Conservation (phyloP, 306 rosid species). For the Dalbergia oliveri region DNA sequence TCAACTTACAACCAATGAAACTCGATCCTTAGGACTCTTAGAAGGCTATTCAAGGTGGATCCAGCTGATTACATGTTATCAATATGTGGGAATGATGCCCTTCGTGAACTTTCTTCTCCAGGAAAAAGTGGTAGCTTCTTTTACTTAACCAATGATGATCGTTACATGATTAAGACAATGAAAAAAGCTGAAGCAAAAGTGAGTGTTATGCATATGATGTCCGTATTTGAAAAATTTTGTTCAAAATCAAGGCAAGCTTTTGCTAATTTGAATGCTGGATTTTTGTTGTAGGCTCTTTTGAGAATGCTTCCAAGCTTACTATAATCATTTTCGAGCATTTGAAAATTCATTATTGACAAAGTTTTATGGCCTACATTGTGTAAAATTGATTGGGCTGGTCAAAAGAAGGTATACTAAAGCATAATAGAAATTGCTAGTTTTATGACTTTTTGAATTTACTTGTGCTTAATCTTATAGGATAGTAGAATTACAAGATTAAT, state of each 20-base stretch:
- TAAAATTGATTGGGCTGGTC: constrained; percentile 78
- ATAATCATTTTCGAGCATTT: constrained; percentile 86
- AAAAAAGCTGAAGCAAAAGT: constrained; percentile 92
- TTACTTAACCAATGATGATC: constrained; percentile 93
- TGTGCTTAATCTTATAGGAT: background rate
- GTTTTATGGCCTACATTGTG: constrained; percentile 94
- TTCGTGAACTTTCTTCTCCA: constrained; percentile 81
- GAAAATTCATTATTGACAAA: constrained; percentile 81
- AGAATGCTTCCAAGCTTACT: constrained; percentile 93
- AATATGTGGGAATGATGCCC: constrained; percentile 86
- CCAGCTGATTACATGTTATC: constrained; percentile 89
- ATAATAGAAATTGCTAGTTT: background rate
- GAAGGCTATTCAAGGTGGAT: constrained; percentile 90
- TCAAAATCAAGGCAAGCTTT: constrained; percentile 1
- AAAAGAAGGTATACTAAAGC: constrained; percentile 73
- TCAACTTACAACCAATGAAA: background rate
- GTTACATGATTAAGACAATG: constrained; percentile 95
- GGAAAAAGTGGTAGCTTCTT: constrained; percentile 93
- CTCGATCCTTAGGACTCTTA: constrained; percentile 64
- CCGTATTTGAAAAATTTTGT: background rate
- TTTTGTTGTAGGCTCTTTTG: constrained; percentile 68
- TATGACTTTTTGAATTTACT: background rate
- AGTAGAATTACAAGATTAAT: background rate
- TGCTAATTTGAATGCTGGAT: constrained; percentile 7
- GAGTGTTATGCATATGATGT: constrained; percentile 36